Evolutionary conservation across 2,329 filamentous ascomycete genomes (phyloP).

Genomic region (Sphaerostilbella broomeana): DNA sequence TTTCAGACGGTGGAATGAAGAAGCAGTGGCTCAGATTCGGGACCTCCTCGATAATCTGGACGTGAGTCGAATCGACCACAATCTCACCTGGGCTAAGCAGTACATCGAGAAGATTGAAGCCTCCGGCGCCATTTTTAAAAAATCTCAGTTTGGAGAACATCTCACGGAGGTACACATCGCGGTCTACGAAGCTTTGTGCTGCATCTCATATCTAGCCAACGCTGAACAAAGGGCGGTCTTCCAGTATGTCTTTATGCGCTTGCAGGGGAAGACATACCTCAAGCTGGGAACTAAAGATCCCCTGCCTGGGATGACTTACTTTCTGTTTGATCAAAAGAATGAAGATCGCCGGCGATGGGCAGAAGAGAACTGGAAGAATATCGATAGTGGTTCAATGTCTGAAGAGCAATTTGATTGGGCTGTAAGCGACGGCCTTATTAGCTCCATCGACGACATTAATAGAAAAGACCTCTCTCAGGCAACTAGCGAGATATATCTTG

Average conservation of each 20-base stretch:
- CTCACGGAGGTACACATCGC: conserved; percentile 62
- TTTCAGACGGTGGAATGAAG: conserved; percentile 40
- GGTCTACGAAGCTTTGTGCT: conserved; percentile 84
- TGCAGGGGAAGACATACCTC: conserved; percentile 65
- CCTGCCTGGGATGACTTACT: conserved; percentile 76
- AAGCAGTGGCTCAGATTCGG: conserved; percentile 45
- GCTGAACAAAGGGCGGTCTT: conserved; percentile 54
- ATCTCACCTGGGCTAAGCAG: conserved; percentile 49
- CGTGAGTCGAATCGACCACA: conserved; percentile 53
- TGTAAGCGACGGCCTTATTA: conserved; percentile 64
- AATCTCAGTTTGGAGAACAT: conserved; percentile 39
- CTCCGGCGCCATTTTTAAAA: conserved; percentile 40
- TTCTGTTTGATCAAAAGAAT: conserved; percentile 62
- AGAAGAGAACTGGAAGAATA: conserved; percentile 35
- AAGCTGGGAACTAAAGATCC: conserved; percentile 66
- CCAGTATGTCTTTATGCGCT: conserved; percentile 73
- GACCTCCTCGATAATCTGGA: conserved; percentile 54
- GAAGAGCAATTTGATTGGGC: conserved; percentile 81
- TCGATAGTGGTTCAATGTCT: conserved; percentile 55
- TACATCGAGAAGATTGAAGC: conserved; percentile 48
- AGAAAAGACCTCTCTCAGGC: conserved; percentile 34
- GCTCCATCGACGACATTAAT: conserved; percentile 58
- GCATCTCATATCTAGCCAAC: conserved; percentile 64
- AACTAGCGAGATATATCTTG: conserved; percentile 29
- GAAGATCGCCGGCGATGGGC: conserved; percentile 45